phyloP scores from a whole-genome alignment of 371 early-diverging fungal genomes.

The Coemansia sp. region DNA sequence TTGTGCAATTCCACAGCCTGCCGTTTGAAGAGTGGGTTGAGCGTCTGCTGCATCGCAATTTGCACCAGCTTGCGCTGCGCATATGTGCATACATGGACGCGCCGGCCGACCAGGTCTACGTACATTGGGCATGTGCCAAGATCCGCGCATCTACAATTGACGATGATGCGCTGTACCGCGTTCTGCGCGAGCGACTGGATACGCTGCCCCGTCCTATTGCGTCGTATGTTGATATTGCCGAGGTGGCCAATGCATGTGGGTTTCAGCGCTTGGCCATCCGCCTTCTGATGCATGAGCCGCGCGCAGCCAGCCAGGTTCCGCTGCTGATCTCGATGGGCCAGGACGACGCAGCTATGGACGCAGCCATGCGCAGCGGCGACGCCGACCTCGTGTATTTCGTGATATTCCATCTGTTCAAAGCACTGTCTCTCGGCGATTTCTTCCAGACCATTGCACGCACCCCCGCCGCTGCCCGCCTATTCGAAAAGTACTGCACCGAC shows the following conservation, averaged over 20 bases:
- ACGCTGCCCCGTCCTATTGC: constrained; percentile 51
- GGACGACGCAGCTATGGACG: constrained; percentile 81
- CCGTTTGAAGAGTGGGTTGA: constrained; percentile 78
- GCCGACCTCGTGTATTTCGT: constrained; percentile 93
- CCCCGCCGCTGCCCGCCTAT: constrained; percentile 74
- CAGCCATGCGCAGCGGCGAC: constrained; percentile 92
- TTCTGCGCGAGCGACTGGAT: constrained; percentile 73
- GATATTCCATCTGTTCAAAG: constrained; percentile 81
- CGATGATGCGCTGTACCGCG: constrained; percentile 77
- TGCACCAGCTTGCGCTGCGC: constrained; percentile 81
- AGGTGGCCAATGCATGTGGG: constrained; percentile 84
- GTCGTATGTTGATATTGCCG: constrained; percentile 89
- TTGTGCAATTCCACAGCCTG: constrained; percentile 76
- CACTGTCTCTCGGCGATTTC: constrained; percentile 81
- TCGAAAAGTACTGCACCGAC: constrained; percentile 80
- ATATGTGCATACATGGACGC: constrained; percentile 82
- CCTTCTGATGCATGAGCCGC: constrained; percentile 91
- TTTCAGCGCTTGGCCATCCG: constrained; percentile 73
- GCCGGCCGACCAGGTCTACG: constrained; percentile 75
- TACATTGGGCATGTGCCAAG: constrained; percentile 97
- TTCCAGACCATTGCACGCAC: constrained; percentile 81
- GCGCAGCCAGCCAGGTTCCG: constrained; percentile 91
- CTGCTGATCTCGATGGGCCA: constrained; percentile 89
- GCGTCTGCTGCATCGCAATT: constrained; percentile 77
- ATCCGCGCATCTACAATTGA: constrained; percentile 81